Evolutionary conservation across 176 grass and related monocot genomes (phyloP).

Genomic region (Phoenix roebelenii): DNA sequence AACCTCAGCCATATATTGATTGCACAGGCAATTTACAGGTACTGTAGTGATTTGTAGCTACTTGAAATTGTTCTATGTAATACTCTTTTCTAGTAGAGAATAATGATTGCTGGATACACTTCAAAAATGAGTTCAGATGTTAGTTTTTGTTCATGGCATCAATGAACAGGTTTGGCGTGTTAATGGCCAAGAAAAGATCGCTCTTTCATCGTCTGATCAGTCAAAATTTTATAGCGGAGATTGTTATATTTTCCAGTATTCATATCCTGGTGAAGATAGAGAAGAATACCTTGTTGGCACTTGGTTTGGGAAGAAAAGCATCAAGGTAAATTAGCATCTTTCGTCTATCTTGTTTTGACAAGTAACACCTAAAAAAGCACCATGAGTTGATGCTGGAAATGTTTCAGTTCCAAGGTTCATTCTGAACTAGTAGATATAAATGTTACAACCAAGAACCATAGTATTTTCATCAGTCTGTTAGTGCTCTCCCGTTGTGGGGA

Average conservation of each 20-base stretch:
- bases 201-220: constrained; percentile 82
- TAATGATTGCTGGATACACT: not conserved
- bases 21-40: constrained; percentile 89
- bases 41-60: not conserved
- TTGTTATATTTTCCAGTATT: constrained; percentile 96
- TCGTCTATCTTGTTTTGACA: constrained; percentile 2
- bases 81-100: too few species aligned
- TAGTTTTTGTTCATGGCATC: not conserved
- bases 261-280: constrained; percentile 71
- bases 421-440: not conserved
- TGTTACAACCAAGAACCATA: too few species aligned
- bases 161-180: constrained; percentile 75
- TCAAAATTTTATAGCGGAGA: constrained; percentile 97
- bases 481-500: too few species aligned
- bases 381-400: not conserved
- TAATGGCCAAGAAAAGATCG: constrained; percentile 67
- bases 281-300: constrained; percentile 90
- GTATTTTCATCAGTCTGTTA: too few species aligned
- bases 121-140: not conserved
- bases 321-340: constrained; percentile 45
- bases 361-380: not conserved
- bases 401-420: not conserved
- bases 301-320: constrained; percentile 87
- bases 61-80: too few species aligned
- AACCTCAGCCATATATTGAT: constrained; percentile 83